A percentile compares a stretch with the other conserved stretches of the same genome.
These are phyloP conservation scores for Ascochyta clinopodiicola DNA, from an alignment of 2,329 filamentous ascomycete genomes.

Conservation along the genomic window DNA sequence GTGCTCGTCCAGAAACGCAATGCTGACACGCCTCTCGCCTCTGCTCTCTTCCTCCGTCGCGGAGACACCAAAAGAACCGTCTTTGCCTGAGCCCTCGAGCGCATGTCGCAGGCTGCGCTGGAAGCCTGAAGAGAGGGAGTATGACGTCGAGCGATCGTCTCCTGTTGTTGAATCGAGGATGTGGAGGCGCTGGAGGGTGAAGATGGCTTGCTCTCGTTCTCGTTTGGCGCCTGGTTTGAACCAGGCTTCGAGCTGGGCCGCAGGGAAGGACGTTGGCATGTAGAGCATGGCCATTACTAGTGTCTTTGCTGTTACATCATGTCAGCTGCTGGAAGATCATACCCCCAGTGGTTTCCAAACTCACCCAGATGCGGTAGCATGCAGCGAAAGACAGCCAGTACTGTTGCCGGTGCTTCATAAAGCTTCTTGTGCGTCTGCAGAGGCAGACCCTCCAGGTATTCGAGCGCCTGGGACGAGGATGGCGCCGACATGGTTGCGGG, in stretches of 20 bases:
- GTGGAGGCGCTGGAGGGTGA: conserved; percentile 82
- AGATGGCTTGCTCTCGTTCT: conserved; percentile 83
- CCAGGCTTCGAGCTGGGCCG: conserved; percentile 85
- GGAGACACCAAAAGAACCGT: conserved; percentile 90
- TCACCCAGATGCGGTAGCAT: conserved; percentile 92
- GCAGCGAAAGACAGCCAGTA: conserved; percentile 93
- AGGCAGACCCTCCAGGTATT: conserved; percentile 91
- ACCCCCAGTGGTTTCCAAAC: not conserved
- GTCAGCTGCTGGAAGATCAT: not conserved
- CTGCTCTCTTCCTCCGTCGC: conserved; percentile 67
- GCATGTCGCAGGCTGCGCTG: conserved; percentile 82
- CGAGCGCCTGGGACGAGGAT: conserved; percentile 70
- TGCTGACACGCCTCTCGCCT: conserved; percentile 69
- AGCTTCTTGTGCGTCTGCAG: conserved; percentile 89
- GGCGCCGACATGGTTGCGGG: conserved; percentile 58
- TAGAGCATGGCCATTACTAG: conserved; percentile 97
- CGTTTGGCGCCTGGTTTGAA: conserved; percentile 74
- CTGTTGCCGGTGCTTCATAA: conserved; percentile 94
- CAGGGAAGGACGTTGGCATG: conserved; percentile 78
- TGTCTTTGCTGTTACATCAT: conserved; percentile 73
- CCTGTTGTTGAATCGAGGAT: conserved; percentile 70
- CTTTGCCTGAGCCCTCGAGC: conserved; percentile 83
- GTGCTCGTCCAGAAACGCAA: conserved; percentile 80
- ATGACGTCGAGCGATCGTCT: conserved; percentile 69
- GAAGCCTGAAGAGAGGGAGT: conserved; percentile 82